Evolutionary conservation across 2,329 filamentous ascomycete genomes (phyloP).

Genomic region (Pseudogymnoascus destructans): DNA sequence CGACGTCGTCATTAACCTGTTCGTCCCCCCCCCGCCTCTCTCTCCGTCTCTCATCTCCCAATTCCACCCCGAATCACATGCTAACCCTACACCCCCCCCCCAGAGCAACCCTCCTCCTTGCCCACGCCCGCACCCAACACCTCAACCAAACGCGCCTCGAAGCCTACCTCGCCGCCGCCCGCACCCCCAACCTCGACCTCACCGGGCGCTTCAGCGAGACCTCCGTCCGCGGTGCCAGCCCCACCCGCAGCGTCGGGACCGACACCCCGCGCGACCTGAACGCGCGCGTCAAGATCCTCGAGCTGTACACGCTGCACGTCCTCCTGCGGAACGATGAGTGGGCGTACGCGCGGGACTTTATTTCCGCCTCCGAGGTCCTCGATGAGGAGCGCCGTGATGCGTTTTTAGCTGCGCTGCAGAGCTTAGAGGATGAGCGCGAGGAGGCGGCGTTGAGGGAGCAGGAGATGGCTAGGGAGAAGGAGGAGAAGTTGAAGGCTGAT

Average conservation of each 20-base stretch:
- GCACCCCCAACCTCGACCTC: slow-evolving; percentile 60
- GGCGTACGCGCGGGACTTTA: slow-evolving; percentile 90
- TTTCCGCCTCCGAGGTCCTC: slow-evolving; percentile 69
- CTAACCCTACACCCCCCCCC: slow-evolving; percentile 17
- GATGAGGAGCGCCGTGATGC: slow-evolving; percentile 86
- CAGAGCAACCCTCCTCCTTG: slow-evolving; percentile 78
- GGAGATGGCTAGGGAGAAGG: slow-evolving; percentile 43
- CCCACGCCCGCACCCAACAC: slow-evolving; percentile 73
- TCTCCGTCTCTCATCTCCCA: too few relatives aligned
- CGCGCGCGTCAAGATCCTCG: slow-evolving; percentile 78
- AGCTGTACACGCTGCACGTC: slow-evolving; percentile 89
- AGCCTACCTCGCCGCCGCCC: slow-evolving; percentile 69
- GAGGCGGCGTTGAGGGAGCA: slow-evolving; percentile 51
- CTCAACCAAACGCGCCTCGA: slow-evolving; percentile 82
- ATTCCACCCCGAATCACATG: slow-evolving; percentile 11
- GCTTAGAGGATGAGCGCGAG: slow-evolving; percentile 69
- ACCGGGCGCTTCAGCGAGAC: slow-evolving; percentile 43
- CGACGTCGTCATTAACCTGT: slow-evolving; percentile 86
- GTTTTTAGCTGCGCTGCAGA: slow-evolving; percentile 75
- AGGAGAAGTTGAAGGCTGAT: slow-evolving; percentile 42
- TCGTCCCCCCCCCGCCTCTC: slow-evolving; percentile 27
- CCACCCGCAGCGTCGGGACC: slow-evolving; percentile 41
- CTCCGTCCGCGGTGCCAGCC: slow-evolving; percentile 47
- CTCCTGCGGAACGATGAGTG: slow-evolving; percentile 89
- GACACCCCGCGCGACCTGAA: slow-evolving; percentile 76